Evolutionary conservation across 1,284 basidiomycete genomes (phyloP), one percentile per base, ranked within the genome.

Genomic region (Pseudozyma hubeiensis): DNA sequence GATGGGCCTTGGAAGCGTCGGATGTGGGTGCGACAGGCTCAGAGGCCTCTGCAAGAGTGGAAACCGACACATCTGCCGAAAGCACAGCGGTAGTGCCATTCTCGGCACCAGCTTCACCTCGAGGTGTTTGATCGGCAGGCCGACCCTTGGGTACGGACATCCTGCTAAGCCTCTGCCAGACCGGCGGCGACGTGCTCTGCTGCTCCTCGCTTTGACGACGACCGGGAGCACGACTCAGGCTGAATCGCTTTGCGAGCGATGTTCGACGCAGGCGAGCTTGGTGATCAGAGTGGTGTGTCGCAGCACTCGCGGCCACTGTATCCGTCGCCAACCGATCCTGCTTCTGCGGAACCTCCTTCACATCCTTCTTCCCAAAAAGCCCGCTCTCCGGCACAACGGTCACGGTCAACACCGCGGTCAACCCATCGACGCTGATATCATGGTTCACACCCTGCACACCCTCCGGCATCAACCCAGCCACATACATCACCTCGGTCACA

Each of bases 381-480:
- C 17, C n/a, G 8, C 46, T 50, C 19, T 34, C 60, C 16, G 47
- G 24, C 30, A 63, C 1, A 34, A 80, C 48, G 19, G 46, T 74
- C 19, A 80, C 71, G 5, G 74, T 77, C 33, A 81, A 39, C 33
- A 81, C 58, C 19, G 78, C 79, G 3, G 74, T 75, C 55, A 73
- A 53, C 3, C 79, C 79, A 47, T 81, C 79, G 49, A 79, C 68
- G 19, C 73, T 61, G 46, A 81, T 75, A 46, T 86, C 85, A 58
- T 88, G 87, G 69, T 87, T 87, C 44, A 87, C 86, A 78, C 89
- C 89, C 24, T 76, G 60, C 41, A 86, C 81, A 19, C 90, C 90
- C 16, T 87, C 74, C 19, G 87, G 79, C 63, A 90, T 86, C 19
- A 90, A 85, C 41, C 88, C 88, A 2, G 86, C 87, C 35, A 89